A percentile compares a stretch with the other conserved stretches of the same genome.
phyloP scores from a whole-genome alignment of 345 rosid species.

The Carallia pectinifolia region DNA sequence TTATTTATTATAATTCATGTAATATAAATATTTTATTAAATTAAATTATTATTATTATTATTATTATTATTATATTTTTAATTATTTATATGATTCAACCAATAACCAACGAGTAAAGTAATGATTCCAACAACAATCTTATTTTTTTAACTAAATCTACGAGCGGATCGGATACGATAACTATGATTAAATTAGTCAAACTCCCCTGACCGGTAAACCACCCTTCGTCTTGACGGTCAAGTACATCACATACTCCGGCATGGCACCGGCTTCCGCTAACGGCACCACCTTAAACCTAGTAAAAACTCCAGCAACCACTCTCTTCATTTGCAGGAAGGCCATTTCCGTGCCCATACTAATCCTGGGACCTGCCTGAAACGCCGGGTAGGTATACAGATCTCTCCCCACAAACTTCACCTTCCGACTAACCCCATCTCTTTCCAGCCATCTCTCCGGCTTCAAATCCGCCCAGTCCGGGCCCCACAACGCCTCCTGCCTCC shows the following conservation, averaged over 20 bases:
- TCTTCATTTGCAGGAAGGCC: slow-evolving; percentile 32
- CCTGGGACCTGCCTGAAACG: slow-evolving; percentile 32
- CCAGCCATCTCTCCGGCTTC: slow-evolving; percentile 27
- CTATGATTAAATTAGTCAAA: neutral
- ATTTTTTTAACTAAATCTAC: no score
- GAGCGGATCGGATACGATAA: no score
- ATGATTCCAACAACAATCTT: no score
- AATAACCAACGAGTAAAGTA: no score
- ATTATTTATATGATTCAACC: no score
- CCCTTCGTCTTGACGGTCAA: slow-evolving; percentile 57
- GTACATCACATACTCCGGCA: slow-evolving; percentile 40
- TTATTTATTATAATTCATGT: no score
- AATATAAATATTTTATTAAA: no score
- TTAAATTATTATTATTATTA: no score
- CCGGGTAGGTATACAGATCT: slow-evolving; percentile 22
- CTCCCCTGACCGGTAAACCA: slow-evolving; percentile 51
- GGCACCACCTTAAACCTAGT: slow-evolving; percentile 49
- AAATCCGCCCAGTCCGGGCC: slow-evolving; percentile 25
- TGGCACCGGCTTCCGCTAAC: slow-evolving; percentile 21
- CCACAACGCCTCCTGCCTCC: slow-evolving; percentile 26
- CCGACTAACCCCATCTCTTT: slow-evolving; percentile 17
- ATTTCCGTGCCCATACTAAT: slow-evolving; percentile 25
- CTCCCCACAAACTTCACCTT: slow-evolving; percentile 33
- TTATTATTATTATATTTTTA: no score
- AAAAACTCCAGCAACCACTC: slow-evolving; percentile 32